phyloP scores from a whole-genome alignment of 345 rosid genomes.

The Laguncularia racemosa region DNA sequence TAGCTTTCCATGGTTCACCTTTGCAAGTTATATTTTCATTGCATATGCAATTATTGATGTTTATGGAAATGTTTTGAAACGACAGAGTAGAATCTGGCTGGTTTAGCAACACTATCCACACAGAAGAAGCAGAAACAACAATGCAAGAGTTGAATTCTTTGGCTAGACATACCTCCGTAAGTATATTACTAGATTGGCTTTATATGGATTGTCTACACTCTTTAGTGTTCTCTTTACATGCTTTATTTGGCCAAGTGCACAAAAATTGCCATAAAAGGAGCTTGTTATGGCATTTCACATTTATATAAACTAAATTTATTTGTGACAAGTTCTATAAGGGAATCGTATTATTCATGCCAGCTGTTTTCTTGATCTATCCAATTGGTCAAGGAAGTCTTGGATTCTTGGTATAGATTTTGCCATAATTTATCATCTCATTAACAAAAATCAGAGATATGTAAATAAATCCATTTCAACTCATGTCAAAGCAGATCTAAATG shows the following conservation, averaged over 20 bases:
- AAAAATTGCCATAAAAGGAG: no score
- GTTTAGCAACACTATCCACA: neutral
- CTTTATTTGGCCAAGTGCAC: neutral
- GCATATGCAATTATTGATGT: neutral
- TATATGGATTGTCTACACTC: neutral
- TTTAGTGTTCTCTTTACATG: neutral
- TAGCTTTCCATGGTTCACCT: conserved; percentile 4
- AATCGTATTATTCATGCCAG: no score
- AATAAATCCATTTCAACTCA: neutral
- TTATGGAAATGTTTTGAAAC: neutral
- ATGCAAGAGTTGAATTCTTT: conserved; percentile 11
- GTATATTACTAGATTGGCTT: neutral
- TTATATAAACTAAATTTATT: no score
- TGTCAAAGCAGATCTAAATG: no score
- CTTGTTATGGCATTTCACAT: no score
- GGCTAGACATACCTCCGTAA: conserved; percentile 13
- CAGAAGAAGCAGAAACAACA: conserved; percentile 9
- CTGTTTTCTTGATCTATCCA: no score
- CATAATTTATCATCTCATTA: no score
- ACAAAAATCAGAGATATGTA: neutral
- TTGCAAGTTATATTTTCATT: no score
- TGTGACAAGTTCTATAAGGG: no score
- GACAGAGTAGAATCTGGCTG: conserved; percentile 7
- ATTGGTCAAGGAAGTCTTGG: no score
- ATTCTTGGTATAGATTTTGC: no score